phyloP scores from a whole-genome alignment of 2,329 filamentous ascomycete species.

The Clarireedia sp. region DNA sequence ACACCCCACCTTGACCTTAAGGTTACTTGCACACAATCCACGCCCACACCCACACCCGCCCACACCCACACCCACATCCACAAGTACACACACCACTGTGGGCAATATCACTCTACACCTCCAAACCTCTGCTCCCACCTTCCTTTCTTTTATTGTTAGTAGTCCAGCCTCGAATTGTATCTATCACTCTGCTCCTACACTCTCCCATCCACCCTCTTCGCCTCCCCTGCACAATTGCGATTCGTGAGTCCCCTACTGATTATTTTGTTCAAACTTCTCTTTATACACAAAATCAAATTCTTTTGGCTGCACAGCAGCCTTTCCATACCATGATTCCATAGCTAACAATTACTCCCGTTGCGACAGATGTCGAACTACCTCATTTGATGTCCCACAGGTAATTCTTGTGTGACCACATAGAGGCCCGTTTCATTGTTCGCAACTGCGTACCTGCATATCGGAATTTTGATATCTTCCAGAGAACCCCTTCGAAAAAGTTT shows the following conservation, averaged over 20 bases:
- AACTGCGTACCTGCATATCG: slow-evolving; percentile 27
- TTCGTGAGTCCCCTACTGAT: slow-evolving; percentile 1
- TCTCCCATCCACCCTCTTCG: neutral
- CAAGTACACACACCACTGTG: neutral
- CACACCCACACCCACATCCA: neutral
- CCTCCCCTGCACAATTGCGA: neutral
- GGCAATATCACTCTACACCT: neutral
- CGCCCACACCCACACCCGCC: neutral
- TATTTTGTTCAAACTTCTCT: neutral
- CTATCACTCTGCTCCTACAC: neutral
- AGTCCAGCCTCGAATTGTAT: neutral
- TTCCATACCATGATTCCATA: neutral
- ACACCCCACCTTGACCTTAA: neutral
- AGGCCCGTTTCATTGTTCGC: slow-evolving; percentile 15
- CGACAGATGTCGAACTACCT: slow-evolving; percentile 23
- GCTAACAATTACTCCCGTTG: slow-evolving; percentile 14
- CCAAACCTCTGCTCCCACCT: neutral
- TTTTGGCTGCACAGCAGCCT: neutral
- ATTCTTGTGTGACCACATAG: slow-evolving; percentile 26
- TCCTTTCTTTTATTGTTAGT: neutral
- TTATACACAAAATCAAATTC: neutral
- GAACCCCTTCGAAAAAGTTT: slow-evolving; percentile 15
- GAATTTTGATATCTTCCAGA: slow-evolving; percentile 15
- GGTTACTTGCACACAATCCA: neutral
- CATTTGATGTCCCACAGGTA: slow-evolving; percentile 27